phyloP scores from a whole-genome alignment of 352 stramenopile species.

The Globisporangium okanoganense region DNA sequence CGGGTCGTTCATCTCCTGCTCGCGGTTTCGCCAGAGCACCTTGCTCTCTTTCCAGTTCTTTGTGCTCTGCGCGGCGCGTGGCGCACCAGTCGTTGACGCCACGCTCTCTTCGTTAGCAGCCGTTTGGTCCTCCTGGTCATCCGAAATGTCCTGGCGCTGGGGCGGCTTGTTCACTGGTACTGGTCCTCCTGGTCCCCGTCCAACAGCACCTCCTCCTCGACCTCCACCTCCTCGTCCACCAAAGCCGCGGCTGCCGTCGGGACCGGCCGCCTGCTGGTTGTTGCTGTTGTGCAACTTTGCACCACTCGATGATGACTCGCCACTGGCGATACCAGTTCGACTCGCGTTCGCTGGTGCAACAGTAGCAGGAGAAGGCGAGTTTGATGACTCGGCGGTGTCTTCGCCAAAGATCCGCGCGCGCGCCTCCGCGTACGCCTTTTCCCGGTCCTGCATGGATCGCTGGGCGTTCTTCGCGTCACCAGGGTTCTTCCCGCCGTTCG shows the following conservation, averaged over 20 bases:
- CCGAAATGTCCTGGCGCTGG: not conserved
- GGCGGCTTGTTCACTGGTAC: not conserved
- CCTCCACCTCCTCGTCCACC: slow-evolving; percentile 14
- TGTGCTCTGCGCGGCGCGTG: slow-evolving; percentile 12
- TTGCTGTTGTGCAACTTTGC: slow-evolving; percentile 13
- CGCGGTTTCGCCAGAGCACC: slow-evolving; percentile 91
- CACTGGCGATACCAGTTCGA: too few relatives aligned
- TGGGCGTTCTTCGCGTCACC: slow-evolving; percentile 40
- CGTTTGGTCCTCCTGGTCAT: not conserved
- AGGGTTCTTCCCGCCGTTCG: slow-evolving; percentile 25
- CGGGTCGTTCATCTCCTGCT: slow-evolving; percentile 92
- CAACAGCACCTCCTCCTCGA: not conserved
- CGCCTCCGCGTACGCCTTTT: slow-evolving; percentile 93
- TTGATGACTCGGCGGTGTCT: slow-evolving; percentile 24
- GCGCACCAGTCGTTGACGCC: not conserved
- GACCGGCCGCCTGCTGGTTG: slow-evolving; percentile 46
- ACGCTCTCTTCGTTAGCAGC: not conserved
- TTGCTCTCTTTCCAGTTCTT: slow-evolving; percentile 89
- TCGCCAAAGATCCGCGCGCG: slow-evolving; percentile 93
- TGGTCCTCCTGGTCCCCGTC: not conserved
- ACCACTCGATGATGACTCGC: slow-evolving; percentile 5
- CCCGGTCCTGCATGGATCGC: slow-evolving; percentile 88
- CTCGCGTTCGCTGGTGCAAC: slow-evolving; percentile 2
- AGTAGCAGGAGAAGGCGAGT: slow-evolving; percentile 3
- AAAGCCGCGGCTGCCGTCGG: slow-evolving; percentile 53